A percentile compares a stretch with the other conserved stretches of the same genome.
These are phyloP conservation scores for Malassezia psittaci DNA, from an alignment of 1,284 basidiomycete genomes.

Conservation along the genomic window DNA sequence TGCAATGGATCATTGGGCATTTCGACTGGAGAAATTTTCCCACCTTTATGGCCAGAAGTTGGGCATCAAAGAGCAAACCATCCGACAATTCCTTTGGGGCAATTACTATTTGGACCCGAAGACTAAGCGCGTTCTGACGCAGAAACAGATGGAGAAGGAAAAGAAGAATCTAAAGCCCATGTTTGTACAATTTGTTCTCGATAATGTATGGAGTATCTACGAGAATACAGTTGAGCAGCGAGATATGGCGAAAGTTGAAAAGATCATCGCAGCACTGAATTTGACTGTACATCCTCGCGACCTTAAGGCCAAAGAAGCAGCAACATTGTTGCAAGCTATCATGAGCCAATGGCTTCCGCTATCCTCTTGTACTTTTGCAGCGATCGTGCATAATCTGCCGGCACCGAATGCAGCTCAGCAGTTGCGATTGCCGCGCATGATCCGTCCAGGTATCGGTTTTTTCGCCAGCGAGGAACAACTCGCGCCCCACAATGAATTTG, in stretches of 20 bases:
- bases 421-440: conserved; percentile 77
- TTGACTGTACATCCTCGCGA: conserved; percentile 81
- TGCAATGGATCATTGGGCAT: conserved; percentile 96
- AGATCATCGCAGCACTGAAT: conserved; percentile 74
- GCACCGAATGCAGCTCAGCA: conserved; percentile 73
- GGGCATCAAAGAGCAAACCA: conserved; percentile 75
- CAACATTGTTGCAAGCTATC: conserved; percentile 70
- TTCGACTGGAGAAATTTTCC: conserved; percentile 85
- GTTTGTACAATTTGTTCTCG: conserved; percentile 93
- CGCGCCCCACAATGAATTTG: conserved; percentile 65
- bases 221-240: conserved; percentile 35
- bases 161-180: conserved; percentile 77
- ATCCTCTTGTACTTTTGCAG: conserved; percentile 82
- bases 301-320: conserved; percentile 78
- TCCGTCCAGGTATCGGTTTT: conserved; percentile 64
- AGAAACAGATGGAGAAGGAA: conserved; percentile 67
- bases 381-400: conserved; percentile 83
- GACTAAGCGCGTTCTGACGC: conserved; percentile 79
- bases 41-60: conserved; percentile 84
- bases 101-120: conserved; percentile 96
- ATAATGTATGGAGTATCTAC: conserved; percentile 95
- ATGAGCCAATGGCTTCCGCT: conserved; percentile 94
- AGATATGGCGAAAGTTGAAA: conserved; percentile 61
- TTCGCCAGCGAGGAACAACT: conserved; percentile 48
- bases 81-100: conserved; percentile 86